Evolutionary conservation across 805 yeast genomes (phyloP).

Genomic region (Helenozyma rhizophorensis): DNA sequence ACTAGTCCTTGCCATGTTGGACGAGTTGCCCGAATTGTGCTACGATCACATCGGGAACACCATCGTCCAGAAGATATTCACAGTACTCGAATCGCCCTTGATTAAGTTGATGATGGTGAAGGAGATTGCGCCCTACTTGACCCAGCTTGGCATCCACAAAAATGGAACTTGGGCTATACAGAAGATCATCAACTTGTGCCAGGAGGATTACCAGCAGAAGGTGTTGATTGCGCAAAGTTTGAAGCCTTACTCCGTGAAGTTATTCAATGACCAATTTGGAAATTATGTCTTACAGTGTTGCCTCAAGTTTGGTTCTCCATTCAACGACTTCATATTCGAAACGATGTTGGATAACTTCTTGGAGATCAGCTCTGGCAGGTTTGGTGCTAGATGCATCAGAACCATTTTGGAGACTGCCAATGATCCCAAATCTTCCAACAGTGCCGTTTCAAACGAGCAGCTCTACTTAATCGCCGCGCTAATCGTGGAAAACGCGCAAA

Average conservation of each 20-base stretch:
- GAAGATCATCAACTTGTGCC: conserved; percentile 72
- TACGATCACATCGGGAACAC: conserved; percentile 95
- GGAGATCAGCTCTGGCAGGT: conserved; percentile 80
- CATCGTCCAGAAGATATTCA: conserved; percentile 86
- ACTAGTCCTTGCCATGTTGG: conserved; percentile 75
- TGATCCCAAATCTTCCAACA: conserved; percentile 26
- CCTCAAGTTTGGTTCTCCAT: conserved; percentile 82
- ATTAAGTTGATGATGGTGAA: conserved; percentile 79
- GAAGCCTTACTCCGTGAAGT: conserved; percentile 74
- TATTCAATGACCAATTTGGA: conserved; percentile 94
- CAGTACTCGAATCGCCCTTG: conserved; percentile 56
- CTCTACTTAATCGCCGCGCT: conserved; percentile 68
- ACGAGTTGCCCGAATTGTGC: conserved; percentile 85
- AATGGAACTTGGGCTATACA: conserved; percentile 99
- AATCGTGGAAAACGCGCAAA: conserved; percentile 73
- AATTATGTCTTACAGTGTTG: conserved; percentile 95
- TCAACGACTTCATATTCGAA: conserved; percentile 85
- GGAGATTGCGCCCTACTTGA: conserved; percentile 70
- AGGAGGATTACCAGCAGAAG: conserved; percentile 45
- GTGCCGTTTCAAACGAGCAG: conserved; percentile 50
- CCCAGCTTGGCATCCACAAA: conserved; percentile 92
- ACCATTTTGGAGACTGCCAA: conserved; percentile 84
- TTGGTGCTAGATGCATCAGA: conserved; percentile 92
- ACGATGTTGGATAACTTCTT: conserved; percentile 72
- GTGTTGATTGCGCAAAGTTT: conserved; percentile 63